phyloP scores from a whole-genome alignment of 2,329 filamentous ascomycete genomes.

The Helicocarpus griseus region DNA sequence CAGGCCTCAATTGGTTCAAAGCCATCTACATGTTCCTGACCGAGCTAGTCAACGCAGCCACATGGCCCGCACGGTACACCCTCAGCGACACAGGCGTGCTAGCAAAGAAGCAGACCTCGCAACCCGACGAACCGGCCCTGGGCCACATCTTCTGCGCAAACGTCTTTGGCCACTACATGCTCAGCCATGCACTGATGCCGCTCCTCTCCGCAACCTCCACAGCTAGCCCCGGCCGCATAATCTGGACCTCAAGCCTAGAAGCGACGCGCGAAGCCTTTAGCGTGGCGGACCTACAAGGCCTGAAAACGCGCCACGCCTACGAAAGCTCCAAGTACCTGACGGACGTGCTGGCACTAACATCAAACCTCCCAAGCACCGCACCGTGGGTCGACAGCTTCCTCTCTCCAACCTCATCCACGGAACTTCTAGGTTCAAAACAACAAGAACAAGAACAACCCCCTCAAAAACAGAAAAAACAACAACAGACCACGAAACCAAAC shows the following conservation, averaged over 20 bases:
- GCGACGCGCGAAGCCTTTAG: conserved; percentile 50
- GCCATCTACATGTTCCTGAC: conserved; percentile 50
- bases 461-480: neutral
- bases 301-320: conserved; percentile 58
- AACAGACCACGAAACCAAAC: conserved; percentile 39
- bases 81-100: conserved; percentile 47
- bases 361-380: conserved; percentile 53
- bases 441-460: conserved; percentile 4
- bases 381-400: conserved; percentile 52
- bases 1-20: conserved; percentile 59
- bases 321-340: conserved; percentile 81
- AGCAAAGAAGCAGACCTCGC: conserved; percentile 43
- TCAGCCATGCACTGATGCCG: conserved; percentile 69
- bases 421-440: conserved; percentile 4
- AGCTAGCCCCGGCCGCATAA: conserved; percentile 52
- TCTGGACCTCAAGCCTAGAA: conserved; percentile 84
- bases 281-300: conserved; percentile 64
- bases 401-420: conserved; percentile 23
- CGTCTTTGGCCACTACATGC: conserved; percentile 88
- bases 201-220: conserved; percentile 49
- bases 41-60: conserved; percentile 57
- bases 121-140: conserved; percentile 47
- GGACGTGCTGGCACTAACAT: conserved; percentile 70
- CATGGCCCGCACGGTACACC: conserved; percentile 67
- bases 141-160: conserved; percentile 85